A percentile compares a stretch with the other conserved stretches of the same genome.
phyloP scores from a whole-genome alignment of 2,329 filamentous ascomycete genomes.

The Atkinsonella hypoxylon region DNA sequence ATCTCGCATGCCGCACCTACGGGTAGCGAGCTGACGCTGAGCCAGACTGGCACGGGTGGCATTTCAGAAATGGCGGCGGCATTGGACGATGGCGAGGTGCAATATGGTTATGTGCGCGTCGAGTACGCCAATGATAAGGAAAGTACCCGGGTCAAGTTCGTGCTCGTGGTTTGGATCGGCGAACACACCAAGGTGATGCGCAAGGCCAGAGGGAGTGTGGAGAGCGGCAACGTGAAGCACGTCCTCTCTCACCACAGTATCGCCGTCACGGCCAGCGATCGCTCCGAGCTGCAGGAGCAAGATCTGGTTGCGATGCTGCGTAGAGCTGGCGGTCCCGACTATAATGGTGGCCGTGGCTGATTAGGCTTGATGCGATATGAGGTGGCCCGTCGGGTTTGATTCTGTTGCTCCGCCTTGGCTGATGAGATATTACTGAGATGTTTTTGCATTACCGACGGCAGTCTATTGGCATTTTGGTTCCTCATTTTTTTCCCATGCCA shows the following conservation, averaged over 20 bases:
- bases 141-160: slow-evolving; percentile 56
- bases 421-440: background rate
- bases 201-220: slow-evolving; percentile 56
- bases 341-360: slow-evolving; percentile 52
- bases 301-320: slow-evolving; percentile 50
- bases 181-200: slow-evolving; percentile 54
- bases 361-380: background rate
- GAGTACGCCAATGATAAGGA: slow-evolving; percentile 63
- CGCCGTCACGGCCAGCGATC: slow-evolving; percentile 49
- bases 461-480: too few relatives aligned
- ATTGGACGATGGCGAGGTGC: slow-evolving; percentile 47
- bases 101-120: slow-evolving; percentile 54
- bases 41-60: slow-evolving; percentile 47
- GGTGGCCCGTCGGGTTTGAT: background rate
- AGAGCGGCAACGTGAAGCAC: slow-evolving; percentile 53
- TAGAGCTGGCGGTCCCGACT: slow-evolving; percentile 58
- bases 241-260: slow-evolving; percentile 54
- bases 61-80: slow-evolving; percentile 42
- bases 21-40: slow-evolving; percentile 45
- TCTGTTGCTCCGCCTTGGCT: background rate
- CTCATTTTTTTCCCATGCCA: too few relatives aligned
- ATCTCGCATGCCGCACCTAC: slow-evolving; percentile 45
- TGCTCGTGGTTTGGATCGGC: slow-evolving; percentile 57
- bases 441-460: background rate
- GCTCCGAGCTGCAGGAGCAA: slow-evolving; percentile 46